Conservation (phyloP, 1,139 yeast genomes). For the Geotrichum restrictum region DNA sequence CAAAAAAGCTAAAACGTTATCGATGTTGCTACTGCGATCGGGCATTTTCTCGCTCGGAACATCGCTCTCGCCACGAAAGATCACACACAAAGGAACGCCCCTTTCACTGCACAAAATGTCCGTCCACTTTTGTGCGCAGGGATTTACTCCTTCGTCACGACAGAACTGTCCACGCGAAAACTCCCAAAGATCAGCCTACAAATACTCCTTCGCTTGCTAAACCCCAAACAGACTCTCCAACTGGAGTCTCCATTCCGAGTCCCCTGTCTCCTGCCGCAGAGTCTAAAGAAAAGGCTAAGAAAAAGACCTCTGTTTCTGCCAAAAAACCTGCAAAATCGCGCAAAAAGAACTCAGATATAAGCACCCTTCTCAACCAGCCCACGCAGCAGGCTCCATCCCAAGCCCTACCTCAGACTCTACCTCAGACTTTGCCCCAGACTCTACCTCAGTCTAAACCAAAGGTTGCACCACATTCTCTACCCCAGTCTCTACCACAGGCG, state of each 20-base stretch:
- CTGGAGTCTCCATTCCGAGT: neutral
- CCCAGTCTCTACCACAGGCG: neutral
- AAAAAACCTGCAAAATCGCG: neutral
- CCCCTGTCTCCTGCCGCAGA: neutral
- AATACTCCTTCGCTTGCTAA: neutral
- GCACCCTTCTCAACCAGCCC: slow-evolving; percentile 1
- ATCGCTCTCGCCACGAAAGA: slow-evolving; percentile 75
- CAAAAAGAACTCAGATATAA: slow-evolving; percentile 9
- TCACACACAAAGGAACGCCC: slow-evolving; percentile 84
- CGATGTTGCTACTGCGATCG: slow-evolving; percentile 78
- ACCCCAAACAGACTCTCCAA: slow-evolving; percentile 1
- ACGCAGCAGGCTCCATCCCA: neutral
- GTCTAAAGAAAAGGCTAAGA: neutral
- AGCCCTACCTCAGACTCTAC: neutral
- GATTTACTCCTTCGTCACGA: slow-evolving; percentile 74
- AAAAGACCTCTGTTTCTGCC: neutral
- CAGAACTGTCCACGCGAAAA: slow-evolving; percentile 63
- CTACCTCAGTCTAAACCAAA: neutral
- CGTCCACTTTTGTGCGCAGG: slow-evolving; percentile 69
- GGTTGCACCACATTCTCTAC: slow-evolving; percentile 1
- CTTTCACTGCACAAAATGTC: slow-evolving; percentile 67
- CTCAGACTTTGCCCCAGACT: neutral
- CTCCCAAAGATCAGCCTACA: slow-evolving; percentile 13
- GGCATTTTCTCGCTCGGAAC: slow-evolving; percentile 77
- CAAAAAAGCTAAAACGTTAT: slow-evolving; percentile 38